Evolutionary conservation across 345 rosid species (phyloP).

Genomic region (Rhodamnia argentea): DNA sequence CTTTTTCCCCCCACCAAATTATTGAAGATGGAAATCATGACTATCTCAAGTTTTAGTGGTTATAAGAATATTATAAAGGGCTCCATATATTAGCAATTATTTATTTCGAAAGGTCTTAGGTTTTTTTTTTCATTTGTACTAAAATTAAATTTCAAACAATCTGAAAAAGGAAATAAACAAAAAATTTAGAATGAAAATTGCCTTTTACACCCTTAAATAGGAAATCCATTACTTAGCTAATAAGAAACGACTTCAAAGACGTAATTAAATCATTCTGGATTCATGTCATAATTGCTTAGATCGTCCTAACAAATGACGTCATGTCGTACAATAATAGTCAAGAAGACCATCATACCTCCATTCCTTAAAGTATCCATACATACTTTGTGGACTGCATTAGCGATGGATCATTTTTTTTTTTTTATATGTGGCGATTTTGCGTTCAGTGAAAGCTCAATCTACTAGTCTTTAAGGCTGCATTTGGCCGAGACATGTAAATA

Average conservation of each 20-base stretch:
- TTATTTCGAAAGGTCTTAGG: neutral
- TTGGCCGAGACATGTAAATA: neutral
- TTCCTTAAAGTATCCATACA: neutral
- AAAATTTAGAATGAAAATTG: neutral
- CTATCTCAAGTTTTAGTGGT: neutral
- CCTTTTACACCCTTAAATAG: neutral
- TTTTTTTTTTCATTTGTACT: neutral
- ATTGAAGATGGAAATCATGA: neutral
- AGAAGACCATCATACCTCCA: neutral
- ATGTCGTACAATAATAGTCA: neutral
- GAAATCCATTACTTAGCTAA: neutral
- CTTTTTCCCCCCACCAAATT: neutral
- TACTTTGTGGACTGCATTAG: neutral
- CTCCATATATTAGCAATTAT: neutral
- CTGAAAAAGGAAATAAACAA: neutral
- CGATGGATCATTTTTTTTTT: rapidly evolving
- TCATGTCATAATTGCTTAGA: neutral
- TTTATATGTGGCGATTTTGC: neutral
- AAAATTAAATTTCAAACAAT: neutral
- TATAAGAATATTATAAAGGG: neutral
- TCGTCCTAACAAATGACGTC: neutral
- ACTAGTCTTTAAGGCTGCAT: neutral
- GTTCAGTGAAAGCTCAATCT: neutral
- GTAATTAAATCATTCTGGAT: neutral
- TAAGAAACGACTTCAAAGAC: neutral